Percentiles rank a stretch among this genome's conserved stretches.
Conservation (phyloP, 176 grass and related monocot species). For the Metroxylon sagu region DNA sequence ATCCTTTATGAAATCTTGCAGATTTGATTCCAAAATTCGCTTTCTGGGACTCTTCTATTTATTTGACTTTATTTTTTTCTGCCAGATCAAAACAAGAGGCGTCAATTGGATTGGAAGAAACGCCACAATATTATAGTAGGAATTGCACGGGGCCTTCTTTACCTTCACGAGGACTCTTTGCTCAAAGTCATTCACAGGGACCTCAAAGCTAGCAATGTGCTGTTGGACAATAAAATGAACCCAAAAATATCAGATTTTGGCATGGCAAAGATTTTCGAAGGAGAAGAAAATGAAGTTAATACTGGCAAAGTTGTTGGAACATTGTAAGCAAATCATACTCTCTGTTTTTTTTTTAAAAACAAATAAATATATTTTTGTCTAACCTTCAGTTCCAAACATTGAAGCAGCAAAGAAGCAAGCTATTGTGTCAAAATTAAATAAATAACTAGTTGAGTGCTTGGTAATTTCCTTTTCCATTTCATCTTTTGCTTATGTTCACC, state of each 20-base stretch:
- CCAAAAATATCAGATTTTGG: conserved; percentile 97
- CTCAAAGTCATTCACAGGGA: conserved; percentile 78
- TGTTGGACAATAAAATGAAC: conserved; percentile 88
- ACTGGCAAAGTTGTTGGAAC: conserved; percentile 66
- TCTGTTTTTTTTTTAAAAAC: background rate
- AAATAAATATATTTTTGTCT: no score
- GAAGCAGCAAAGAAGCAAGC: no score
- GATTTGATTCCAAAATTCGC: no score
- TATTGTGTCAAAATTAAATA: no score
- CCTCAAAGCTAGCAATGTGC: conserved; percentile 84
- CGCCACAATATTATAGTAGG: conserved; percentile 68
- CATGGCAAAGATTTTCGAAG: conserved; percentile 83
- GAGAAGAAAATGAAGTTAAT: conserved; percentile 48
- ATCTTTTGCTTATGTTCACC: no score
- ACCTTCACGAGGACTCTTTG: conserved; percentile 84
- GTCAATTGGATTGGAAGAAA: conserved; percentile 68
- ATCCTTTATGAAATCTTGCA: no score
- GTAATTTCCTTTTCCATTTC: no score
- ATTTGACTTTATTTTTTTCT: no score
- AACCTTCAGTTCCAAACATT: no score
- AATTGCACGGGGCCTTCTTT: conserved; percentile 67
- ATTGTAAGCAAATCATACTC: conserved; percentile 34
- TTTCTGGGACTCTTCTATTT: no score
- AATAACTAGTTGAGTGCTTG: no score
- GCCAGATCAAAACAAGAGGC: conserved; percentile 34